These are phyloP conservation scores for Akanthomyces dipterigenus DNA, from an alignment of 2,329 filamentous ascomycete species.

Conservation along the genomic window DNA sequence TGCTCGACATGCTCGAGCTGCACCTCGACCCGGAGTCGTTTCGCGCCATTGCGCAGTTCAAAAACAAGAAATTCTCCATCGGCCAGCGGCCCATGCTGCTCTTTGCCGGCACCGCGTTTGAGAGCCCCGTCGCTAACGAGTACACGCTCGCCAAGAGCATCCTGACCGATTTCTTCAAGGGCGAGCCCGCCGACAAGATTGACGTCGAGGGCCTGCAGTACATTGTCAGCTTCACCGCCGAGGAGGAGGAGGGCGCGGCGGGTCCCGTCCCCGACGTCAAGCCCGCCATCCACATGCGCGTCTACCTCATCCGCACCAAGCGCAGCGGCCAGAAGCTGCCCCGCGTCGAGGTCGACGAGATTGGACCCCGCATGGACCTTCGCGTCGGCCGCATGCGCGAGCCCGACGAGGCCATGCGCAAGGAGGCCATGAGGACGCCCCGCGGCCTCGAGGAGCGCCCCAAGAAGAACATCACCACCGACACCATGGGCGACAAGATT, in stretches of 20 bases:
- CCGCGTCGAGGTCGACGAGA: slow-evolving; percentile 88
- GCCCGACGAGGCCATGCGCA: slow-evolving; percentile 71
- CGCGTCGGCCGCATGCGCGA: slow-evolving; percentile 73
- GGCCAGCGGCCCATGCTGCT: slow-evolving; percentile 83
- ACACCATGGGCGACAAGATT: slow-evolving; percentile 92
- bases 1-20: slow-evolving; percentile 93
- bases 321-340: slow-evolving; percentile 81
- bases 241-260: slow-evolving; percentile 46
- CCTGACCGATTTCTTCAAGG: slow-evolving; percentile 86
- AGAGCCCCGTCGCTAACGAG: slow-evolving; percentile 69
- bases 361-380: slow-evolving; percentile 91
- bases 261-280: slow-evolving; percentile 39
- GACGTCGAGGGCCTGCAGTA: slow-evolving; percentile 95
- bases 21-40: slow-evolving; percentile 70
- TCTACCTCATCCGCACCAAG: slow-evolving; percentile 82
- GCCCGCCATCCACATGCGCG: slow-evolving; percentile 60
- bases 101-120: slow-evolving; percentile 86
- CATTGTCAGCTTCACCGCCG: slow-evolving; percentile 72
- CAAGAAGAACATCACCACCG: slow-evolving; percentile 95
- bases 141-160: slow-evolving; percentile 84
- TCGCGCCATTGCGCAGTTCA: slow-evolving; percentile 67
- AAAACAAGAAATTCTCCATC: slow-evolving; percentile 65
- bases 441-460: slow-evolving; percentile 67
- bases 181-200: slow-evolving; percentile 65
- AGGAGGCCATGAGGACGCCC: slow-evolving; percentile 84